Evolutionary conservation across 805 yeast species (phyloP), one percentile per base, ranked within the genome.

Genomic region (Brettanomyces sp.): DNA sequence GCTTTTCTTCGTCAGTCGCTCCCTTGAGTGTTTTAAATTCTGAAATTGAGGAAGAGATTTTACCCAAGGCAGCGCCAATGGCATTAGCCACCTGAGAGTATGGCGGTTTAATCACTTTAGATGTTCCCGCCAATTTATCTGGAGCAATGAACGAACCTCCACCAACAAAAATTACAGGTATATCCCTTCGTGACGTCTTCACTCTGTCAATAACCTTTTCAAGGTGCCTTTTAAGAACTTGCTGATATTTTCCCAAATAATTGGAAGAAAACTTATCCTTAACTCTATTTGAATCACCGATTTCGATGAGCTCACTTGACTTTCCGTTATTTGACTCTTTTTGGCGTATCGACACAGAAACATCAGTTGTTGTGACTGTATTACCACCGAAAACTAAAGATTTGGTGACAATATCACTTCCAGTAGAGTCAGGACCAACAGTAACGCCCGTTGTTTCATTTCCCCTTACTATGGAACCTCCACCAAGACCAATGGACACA

Each of bases 391-490:
- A 72, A 3, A 70, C 59, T 25, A 62, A 41, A 2, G 72, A 60
- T 49, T 60, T 56, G 4, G 53, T 57, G 24, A 59, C 56, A 22
- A 69, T 65, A 23, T 72, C 73, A 39, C 63, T 52, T 8, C 77
- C 79, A 9, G 68, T 72, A 9, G 76, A 71, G 43, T 72, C 77
- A 1, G 79, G 77, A 4, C 77, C 77, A 36, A 73, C 59, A 9
- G 65, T 57, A 18, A 18, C 18, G 18, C 18, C 18, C 9, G 11
- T 9, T 8, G 8, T 12, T 3, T 32, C 47, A 5, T 50, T 48
- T n/a, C 51, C 58, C 43, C 69, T 55, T 3, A 73, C 73, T 13
- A 69, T 57, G 2, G 77, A 72, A 3, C 77, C 77, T 45, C 77
- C 77, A 41, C 78, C 77, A 2, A 73, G 59, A 3, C 78, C 78